Base-by-base conservation (phyloP, 2,329 filamentous ascomycete genomes). In the Fusarium goolgardi region DNA sequence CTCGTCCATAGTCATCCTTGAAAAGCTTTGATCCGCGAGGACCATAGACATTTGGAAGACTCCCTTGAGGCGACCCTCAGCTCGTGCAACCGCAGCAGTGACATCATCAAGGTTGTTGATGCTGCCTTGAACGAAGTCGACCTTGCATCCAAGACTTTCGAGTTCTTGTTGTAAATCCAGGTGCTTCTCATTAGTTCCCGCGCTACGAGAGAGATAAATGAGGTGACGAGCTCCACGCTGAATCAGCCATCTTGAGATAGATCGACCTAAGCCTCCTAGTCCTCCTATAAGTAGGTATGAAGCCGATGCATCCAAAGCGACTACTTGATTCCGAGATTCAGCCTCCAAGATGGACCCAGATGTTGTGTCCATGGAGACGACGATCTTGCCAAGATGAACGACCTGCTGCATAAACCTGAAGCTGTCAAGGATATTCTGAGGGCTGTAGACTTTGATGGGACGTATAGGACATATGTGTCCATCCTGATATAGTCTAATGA, bases 341-440 rank as follows among this genome's bases (percentile, higher is more conserved):
- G n/a, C 35, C 2, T 41, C 15, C 8, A 56, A 16, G 12, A 18
- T 32, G 1, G 15, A 7, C 5, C 18, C 39, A 1, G 29, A 29
- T 5, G 21, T 11, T 16, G 4, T 21, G 6, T 18, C 35, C 46
- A 57, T 53, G 3, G 46, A 53, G 6, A 57, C 29, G 6, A 53
- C 46, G 3, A 57, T 57, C 29, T 57, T 57, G 4, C 54, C 54
- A 21, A 57, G 46, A 23, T 57, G 54, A 4, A 53, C 29, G 1
- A 46, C 54, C 13, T 57, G 54, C n/a, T 57, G 54, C 46, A 57
- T 53, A 4, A 43, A 53, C 9, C 54, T 53, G 23, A 57, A 57
- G 29, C 46, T 27, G 15, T 56, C 54, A 29, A 53, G 46, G 2
- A 56, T 56, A 8, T 41, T 47, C 2, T 34, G 18, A 2, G 46